Conservation (phyloP, 2,329 filamentous ascomycete genomes). For the Trichoderma sp. region DNA sequence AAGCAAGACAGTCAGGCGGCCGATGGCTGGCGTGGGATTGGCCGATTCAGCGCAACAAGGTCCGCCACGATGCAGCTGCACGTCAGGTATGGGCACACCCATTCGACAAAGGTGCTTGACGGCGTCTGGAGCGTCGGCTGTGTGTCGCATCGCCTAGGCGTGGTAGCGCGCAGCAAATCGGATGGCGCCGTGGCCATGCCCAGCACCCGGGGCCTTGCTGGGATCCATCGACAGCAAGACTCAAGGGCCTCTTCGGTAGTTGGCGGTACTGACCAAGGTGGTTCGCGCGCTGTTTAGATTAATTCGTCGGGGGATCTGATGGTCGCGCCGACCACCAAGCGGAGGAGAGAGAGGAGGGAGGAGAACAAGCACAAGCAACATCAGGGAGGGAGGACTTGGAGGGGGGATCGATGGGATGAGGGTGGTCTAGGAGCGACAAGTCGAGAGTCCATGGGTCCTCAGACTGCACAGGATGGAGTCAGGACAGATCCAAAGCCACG, state of each 20-base stretch:
- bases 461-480: constrained; percentile 7
- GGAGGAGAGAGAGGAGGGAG: neutral
- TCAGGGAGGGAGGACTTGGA: neutral
- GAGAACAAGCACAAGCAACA: neutral
- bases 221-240: constrained; percentile 11
- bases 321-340: neutral
- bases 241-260: constrained; percentile 18
- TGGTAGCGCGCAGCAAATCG: constrained; percentile 21
- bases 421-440: neutral
- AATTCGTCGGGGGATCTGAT: constrained; percentile 9
- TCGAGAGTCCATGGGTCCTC: neutral
- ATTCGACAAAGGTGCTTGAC: constrained; percentile 20
- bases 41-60: constrained; percentile 16
- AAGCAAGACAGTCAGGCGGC: constrained; percentile 23
- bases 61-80: constrained; percentile 24
- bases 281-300: constrained; percentile 19
- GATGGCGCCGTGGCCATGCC: constrained; percentile 5
- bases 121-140: constrained; percentile 20
- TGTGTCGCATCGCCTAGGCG: constrained; percentile 18
- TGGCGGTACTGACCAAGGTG: constrained; percentile 17
- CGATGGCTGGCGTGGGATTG: constrained; percentile 19
- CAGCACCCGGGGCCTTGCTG: constrained; percentile 7
- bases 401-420: constrained; percentile 8
- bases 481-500: constrained; percentile 18
- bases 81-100: constrained; percentile 22